Percentiles rank a stretch among this genome's conserved stretches.
These are phyloP conservation scores for Shiraia sp. DNA, from an alignment of 2,329 filamentous ascomycete species.

Conservation along the genomic window DNA sequence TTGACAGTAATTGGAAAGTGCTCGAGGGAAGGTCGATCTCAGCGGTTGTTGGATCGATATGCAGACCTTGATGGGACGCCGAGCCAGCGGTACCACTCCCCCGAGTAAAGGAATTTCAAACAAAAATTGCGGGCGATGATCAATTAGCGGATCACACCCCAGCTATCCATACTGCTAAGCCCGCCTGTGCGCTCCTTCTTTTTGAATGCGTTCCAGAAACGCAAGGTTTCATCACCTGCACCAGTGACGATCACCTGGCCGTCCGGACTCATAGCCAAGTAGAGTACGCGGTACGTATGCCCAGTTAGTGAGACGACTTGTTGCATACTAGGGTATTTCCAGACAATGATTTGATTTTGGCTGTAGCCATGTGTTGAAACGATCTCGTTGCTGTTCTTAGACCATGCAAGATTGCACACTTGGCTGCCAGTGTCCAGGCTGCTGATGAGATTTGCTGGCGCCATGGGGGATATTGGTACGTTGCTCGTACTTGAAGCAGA, in stretches of 20 bases:
- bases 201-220: constrained; percentile 97
- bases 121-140: neutral
- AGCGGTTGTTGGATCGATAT: neutral
- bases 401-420: constrained; percentile 98
- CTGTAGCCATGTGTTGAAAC: constrained; percentile 96
- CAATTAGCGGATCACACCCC: constrained; percentile 74
- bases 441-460: constrained; percentile 59
- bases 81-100: neutral
- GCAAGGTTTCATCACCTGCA: constrained; percentile 90
- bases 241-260: constrained; percentile 93
- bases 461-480: constrained; percentile 35
- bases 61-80: neutral
- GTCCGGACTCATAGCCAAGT: constrained; percentile 96
- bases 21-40: neutral
- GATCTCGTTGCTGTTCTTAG: constrained; percentile 95
- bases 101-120: neutral
- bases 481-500: constrained; percentile 37
- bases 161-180: constrained; percentile 65
- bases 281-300: constrained; percentile 94
- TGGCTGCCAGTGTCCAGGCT: constrained; percentile 96
- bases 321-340: constrained; percentile 99
- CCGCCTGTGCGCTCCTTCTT: constrained; percentile 72
- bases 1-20: neutral
- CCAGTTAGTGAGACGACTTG: constrained; percentile 94
- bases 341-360: constrained; percentile 98